Evolutionary conservation across 1,139 yeast species (phyloP).

Genomic region (Debaryomyces singareniensis): DNA sequence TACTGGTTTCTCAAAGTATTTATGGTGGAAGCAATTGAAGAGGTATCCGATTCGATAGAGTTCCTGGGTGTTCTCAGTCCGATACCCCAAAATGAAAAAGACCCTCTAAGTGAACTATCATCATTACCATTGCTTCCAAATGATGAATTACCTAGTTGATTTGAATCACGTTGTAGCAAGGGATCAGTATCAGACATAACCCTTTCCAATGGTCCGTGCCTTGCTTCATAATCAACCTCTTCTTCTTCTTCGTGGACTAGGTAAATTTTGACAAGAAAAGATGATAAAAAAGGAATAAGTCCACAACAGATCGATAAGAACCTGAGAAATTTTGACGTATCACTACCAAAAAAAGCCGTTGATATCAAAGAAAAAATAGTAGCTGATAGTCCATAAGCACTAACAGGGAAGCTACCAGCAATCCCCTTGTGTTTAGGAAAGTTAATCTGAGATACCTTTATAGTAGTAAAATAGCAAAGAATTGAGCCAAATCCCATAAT

Average conservation of each 20-base stretch:
- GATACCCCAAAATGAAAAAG: conserved; percentile 36
- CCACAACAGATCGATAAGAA: conserved; percentile 37
- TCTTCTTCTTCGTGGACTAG: conserved; percentile 10
- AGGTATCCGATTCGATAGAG: conserved; percentile 13
- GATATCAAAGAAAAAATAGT: conserved; percentile 40
- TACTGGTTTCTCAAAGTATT: conserved; percentile 10
- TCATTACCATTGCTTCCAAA: neutral
- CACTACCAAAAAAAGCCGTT: conserved; percentile 35
- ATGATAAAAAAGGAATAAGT: conserved; percentile 26
- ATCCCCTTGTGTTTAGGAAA: conserved; percentile 66
- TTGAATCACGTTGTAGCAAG: neutral
- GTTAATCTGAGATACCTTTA: conserved; percentile 64
- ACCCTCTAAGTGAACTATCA: conserved; percentile 22
- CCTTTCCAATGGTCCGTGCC: neutral
- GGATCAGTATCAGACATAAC: neutral
- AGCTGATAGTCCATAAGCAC: conserved; percentile 50
- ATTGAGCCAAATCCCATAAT: conserved; percentile 63
- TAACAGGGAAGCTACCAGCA: conserved; percentile 60
- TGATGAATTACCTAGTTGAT: neutral
- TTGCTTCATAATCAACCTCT: neutral
- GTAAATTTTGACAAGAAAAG: conserved; percentile 32
- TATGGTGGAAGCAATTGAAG: conserved; percentile 11
- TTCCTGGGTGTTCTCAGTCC: conserved; percentile 23
- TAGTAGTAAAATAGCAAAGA: conserved; percentile 55
- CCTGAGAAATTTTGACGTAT: conserved; percentile 35